Evolutionary conservation across 345 rosid species (phyloP).

Genomic region (Ceriops zippeliana): DNA sequence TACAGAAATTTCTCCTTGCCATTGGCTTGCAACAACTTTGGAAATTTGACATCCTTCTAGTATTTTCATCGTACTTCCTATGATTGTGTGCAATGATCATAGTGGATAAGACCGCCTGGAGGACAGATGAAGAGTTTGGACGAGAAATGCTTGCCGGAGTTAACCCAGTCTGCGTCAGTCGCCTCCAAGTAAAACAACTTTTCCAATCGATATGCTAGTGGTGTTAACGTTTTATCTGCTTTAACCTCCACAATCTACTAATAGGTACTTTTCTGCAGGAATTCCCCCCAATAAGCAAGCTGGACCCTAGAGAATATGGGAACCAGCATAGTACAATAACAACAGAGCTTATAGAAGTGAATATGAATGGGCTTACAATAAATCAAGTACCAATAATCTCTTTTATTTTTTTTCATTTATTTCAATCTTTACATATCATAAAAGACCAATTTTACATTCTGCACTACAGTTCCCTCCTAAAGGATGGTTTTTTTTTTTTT

Average conservation of each 20-base stretch:
- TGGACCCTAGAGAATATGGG: constrained; percentile 54
- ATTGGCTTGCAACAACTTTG: neutral
- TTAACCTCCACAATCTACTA: constrained; percentile 1
- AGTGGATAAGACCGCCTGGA: constrained; percentile 66
- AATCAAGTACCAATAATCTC: constrained; percentile 38
- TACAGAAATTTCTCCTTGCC: neutral
- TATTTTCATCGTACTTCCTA: neutral
- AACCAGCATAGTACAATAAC: constrained; percentile 59
- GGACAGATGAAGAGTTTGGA: constrained; percentile 67
- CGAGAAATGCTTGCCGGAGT: constrained; percentile 72
- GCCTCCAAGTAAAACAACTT: constrained; percentile 35
- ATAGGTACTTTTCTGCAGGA: constrained; percentile 36
- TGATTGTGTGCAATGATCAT: constrained; percentile 8
- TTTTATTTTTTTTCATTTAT: neutral
- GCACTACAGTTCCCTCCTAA: neutral
- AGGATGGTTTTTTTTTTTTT: neutral
- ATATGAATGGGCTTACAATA: constrained; percentile 63
- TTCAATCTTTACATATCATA: neutral
- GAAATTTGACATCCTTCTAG: neutral
- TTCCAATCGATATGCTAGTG: neutral
- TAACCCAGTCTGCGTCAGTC: constrained; percentile 56
- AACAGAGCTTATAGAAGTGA: constrained; percentile 43
- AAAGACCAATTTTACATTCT: neutral
- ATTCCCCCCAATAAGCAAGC: constrained; percentile 70
- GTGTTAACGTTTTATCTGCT: neutral